phyloP scores from a whole-genome alignment of 2,329 filamentous ascomycete species.

The Atkinsonella hypoxylon region DNA sequence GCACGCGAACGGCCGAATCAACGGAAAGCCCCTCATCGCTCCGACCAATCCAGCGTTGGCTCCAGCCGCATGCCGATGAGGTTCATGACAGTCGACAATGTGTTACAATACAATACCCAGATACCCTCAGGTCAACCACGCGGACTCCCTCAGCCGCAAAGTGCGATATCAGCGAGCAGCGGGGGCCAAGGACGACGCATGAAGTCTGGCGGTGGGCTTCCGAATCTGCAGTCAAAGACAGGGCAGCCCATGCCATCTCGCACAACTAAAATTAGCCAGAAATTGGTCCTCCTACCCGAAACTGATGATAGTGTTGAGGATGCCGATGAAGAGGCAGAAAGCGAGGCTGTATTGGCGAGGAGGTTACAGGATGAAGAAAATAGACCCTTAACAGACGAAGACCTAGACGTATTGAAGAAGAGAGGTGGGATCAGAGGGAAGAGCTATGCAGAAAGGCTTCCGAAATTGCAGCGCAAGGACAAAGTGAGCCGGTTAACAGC shows the following conservation, averaged over 20 bases:
- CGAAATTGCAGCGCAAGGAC: slow-evolving; percentile 76
- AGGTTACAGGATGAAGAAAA: slow-evolving; percentile 45
- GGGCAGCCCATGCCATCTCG: slow-evolving; percentile 62
- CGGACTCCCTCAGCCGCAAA: slow-evolving; percentile 44
- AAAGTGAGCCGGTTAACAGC: slow-evolving; percentile 85
- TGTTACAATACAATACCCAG: slow-evolving; percentile 86
- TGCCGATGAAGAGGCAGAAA: slow-evolving; percentile 46
- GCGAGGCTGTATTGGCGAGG: slow-evolving; percentile 23
- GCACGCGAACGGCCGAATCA: slow-evolving; percentile 24
- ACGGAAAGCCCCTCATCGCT: slow-evolving; percentile 21
- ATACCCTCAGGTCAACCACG: slow-evolving; percentile 91
- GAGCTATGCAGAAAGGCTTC: slow-evolving; percentile 85
- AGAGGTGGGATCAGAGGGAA: slow-evolving; percentile 57
- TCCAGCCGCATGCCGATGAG: slow-evolving; percentile 42
- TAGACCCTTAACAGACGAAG: slow-evolving; percentile 53
- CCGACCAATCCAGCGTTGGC: slow-evolving; percentile 19
- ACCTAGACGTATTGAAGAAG: slow-evolving; percentile 51
- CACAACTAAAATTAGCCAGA: slow-evolving; percentile 90
- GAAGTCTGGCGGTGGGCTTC: slow-evolving; percentile 25
- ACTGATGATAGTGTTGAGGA: slow-evolving; percentile 48
- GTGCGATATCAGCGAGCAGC: slow-evolving; percentile 12
- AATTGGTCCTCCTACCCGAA: slow-evolving; percentile 88
- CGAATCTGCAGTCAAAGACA: slow-evolving; percentile 29
- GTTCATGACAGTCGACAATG: slow-evolving; percentile 85
- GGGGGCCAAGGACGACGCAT: slow-evolving; percentile 13